Conservation (phyloP, 768 basidiomycete species). For the Lentinus brumalis region DNA sequence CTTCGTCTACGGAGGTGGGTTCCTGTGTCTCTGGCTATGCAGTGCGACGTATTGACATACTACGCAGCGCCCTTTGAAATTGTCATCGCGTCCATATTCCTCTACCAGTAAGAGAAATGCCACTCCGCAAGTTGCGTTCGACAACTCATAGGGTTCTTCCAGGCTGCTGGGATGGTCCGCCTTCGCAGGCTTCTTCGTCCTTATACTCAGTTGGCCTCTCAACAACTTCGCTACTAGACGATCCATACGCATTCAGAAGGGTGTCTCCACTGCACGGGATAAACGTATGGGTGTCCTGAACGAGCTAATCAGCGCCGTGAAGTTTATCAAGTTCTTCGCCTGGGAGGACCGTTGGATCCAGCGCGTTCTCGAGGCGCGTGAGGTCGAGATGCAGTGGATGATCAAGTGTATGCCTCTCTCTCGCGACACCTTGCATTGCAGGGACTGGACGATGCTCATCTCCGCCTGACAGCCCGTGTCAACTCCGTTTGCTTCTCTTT, state of each 20-base stretch:
- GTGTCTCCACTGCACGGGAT: slow-evolving; percentile 62
- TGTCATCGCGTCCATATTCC: slow-evolving; percentile 66
- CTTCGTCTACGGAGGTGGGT: slow-evolving; percentile 65
- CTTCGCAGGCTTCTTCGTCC: slow-evolving; percentile 73
- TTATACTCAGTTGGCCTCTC: slow-evolving; percentile 68
- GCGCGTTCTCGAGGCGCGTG: slow-evolving; percentile 62
- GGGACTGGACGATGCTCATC: not conserved
- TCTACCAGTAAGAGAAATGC: slow-evolving; percentile 61
- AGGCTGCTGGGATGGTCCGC: slow-evolving; percentile 71
- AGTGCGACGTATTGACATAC: not conserved
- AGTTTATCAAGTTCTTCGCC: slow-evolving; percentile 84
- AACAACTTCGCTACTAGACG: slow-evolving; percentile 67
- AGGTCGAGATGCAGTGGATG: slow-evolving; percentile 76
- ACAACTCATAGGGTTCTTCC: not conserved
- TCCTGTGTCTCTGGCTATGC: not conserved
- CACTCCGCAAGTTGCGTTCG: not conserved
- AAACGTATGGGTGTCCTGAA: slow-evolving; percentile 78
- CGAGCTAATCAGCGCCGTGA: slow-evolving; percentile 74
- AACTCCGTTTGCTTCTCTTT: slow-evolving; percentile 73
- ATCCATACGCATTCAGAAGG: slow-evolving; percentile 62
- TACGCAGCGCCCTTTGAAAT: slow-evolving; percentile 72
- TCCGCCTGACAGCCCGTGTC: slow-evolving; percentile 51
- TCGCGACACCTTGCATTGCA: not conserved
- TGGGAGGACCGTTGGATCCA: slow-evolving; percentile 80
- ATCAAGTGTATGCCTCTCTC: slow-evolving; percentile 51